Evolutionary conservation across 805 yeast species (phyloP), one percentile per base, ranked within the genome.

Genomic region (Yarrowia sp.): DNA sequence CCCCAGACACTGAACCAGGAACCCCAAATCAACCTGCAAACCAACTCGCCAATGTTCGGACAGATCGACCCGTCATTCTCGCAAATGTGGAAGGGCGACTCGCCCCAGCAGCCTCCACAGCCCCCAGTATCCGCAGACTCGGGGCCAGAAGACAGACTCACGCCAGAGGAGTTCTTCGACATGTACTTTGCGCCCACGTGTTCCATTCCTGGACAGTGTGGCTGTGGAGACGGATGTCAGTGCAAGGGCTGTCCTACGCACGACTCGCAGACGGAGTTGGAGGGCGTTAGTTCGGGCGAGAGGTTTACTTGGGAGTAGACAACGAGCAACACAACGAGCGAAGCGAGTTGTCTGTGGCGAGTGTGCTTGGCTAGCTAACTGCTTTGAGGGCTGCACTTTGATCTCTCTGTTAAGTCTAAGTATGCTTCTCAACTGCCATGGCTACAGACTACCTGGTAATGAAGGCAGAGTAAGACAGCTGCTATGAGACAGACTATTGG

Each of bases 201-300:
- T 55, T 73, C 72, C 6, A 66, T 74, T 36, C 77, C 76, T 0
- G 76, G 77, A 18, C 71, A 72, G 58, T 74, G 77, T 56, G 67
- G 71, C 18, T 74, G 77, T 59, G 77, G 76, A 3, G 75, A 71
- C 10, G 65, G 61, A 21, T 74, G 77, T 56, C 63, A 65, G 25
- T 74, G 77, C 60, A 70, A 68, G 9, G 75, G 74, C 35, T 74
- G 77, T 55, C 65, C 70, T 3, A 66, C 66, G 1, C 72, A 70
- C 62, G 70, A 68, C 9, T 21, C 19, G 13, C 47, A 38, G 21
- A 55, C 61, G 35, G 61, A 55, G 22, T 10, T 25, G 49, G 61
- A 38, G 12, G 47, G 38, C 4, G 35, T 19, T 4, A 12, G 29
- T 25, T 38, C 46, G 10, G 47, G 47, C 8, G 61, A 55, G 38